Conservation (phyloP, 2,329 filamentous ascomycete species). For the Phaeoacremonium minimum region DNA sequence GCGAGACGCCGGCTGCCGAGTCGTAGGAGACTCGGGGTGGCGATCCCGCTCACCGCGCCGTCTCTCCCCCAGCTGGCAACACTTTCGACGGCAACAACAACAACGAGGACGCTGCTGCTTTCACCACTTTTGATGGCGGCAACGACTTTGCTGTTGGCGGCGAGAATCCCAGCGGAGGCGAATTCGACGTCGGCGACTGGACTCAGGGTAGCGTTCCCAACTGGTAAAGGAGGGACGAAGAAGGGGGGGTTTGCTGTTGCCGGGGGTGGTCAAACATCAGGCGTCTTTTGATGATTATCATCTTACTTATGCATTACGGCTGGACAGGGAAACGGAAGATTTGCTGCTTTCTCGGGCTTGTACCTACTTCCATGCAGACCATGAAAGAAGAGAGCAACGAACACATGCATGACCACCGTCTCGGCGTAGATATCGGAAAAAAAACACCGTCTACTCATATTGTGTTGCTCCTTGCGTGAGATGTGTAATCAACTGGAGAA, state of each 20-base stretch:
- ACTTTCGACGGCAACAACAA: not conserved
- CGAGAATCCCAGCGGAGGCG: too few species aligned
- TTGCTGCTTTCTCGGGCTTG: not conserved
- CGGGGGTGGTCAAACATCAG: not conserved
- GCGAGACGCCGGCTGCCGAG: constrained; percentile 46
- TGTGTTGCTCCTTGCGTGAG: too few species aligned
- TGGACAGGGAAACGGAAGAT: not conserved
- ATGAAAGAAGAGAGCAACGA: not conserved
- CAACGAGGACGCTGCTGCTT: too few species aligned
- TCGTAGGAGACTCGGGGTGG: constrained; percentile 29
- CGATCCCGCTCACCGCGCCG: constrained; percentile 7
- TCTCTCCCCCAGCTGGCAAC: not conserved
- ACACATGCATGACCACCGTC: not conserved
- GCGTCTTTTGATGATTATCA: not conserved
- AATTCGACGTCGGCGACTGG: too few species aligned
- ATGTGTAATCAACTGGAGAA: too few species aligned
- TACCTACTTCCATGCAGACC: not conserved
- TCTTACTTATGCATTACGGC: too few species aligned
- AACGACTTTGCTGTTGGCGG: too few species aligned
- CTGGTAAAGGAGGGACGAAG: not conserved
- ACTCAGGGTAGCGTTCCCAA: too few species aligned
- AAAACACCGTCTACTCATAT: too few species aligned
- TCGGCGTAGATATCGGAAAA: not conserved
- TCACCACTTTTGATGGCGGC: too few species aligned
- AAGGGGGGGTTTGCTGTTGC: not conserved